Percentiles rank a stretch among this genome's conserved stretches.
phyloP scores from a whole-genome alignment of 371 early-diverging fungal genomes.

The Apophysomyces elegans region DNA sequence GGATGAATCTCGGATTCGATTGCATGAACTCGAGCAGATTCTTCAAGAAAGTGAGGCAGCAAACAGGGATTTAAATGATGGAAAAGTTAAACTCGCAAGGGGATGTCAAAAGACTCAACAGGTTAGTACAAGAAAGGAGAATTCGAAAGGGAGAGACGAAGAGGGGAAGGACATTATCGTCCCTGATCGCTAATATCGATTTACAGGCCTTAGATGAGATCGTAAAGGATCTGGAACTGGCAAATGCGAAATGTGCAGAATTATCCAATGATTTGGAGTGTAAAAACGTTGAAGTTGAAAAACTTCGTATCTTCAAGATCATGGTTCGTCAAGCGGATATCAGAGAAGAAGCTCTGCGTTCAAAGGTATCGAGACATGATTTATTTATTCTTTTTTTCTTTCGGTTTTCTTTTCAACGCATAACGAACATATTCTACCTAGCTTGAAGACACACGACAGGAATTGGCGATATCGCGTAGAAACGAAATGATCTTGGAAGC shows the following conservation, averaged over 20 bases:
- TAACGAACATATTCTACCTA: slow-evolving; percentile 1
- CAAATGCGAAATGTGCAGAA: slow-evolving; percentile 39
- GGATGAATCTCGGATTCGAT: slow-evolving; percentile 31
- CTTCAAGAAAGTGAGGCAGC: slow-evolving; percentile 36
- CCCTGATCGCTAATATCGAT: neutral
- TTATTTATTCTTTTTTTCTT: too few species aligned
- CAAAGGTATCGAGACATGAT: slow-evolving; percentile 32
- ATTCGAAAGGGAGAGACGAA: neutral
- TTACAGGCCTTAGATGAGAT: neutral
- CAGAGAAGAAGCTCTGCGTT: slow-evolving; percentile 41
- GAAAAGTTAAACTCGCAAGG: slow-evolving; percentile 35
- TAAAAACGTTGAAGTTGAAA: slow-evolving; percentile 42
- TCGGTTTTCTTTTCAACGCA: neutral
- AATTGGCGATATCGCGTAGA: slow-evolving; percentile 43
- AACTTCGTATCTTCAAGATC: slow-evolving; percentile 45
- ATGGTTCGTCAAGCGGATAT: slow-evolving; percentile 51
- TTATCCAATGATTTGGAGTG: slow-evolving; percentile 37
- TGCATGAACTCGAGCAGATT: slow-evolving; percentile 31
- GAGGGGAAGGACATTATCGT: neutral
- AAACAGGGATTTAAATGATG: slow-evolving; percentile 32
- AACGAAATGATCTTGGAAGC: slow-evolving; percentile 46
- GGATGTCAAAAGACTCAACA: slow-evolving; percentile 50
- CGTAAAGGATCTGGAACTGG: slow-evolving; percentile 35
- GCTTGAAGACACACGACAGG: slow-evolving; percentile 52
- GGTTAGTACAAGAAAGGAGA: slow-evolving; percentile 18